Evolutionary conservation across 2,329 filamentous ascomycete species (phyloP).

Genomic region (Capronia americana): DNA sequence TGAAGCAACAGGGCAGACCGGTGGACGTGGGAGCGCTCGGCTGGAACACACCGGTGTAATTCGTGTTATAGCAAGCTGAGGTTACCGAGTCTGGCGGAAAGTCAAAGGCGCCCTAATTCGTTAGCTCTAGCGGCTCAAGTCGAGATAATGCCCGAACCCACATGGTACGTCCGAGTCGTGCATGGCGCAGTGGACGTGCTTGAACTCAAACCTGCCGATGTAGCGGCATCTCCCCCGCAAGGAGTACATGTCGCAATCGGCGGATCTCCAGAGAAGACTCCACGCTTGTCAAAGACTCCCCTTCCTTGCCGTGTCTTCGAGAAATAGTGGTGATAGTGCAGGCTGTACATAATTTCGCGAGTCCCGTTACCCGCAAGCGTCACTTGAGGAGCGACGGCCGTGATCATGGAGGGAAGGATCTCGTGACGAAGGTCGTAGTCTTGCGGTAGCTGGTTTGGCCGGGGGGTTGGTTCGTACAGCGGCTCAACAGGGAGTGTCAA

Average conservation of each 20-base stretch:
- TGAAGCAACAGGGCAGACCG: constrained; percentile 36
- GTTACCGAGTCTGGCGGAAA: constrained; percentile 19
- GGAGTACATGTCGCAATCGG: constrained; percentile 36
- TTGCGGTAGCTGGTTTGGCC: constrained; percentile 34
- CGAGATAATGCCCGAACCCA: constrained; percentile 9
- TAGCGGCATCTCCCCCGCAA: constrained; percentile 27
- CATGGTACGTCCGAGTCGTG: constrained; percentile 27
- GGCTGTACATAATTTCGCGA: constrained; percentile 34
- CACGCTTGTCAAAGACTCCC: constrained; percentile 33
- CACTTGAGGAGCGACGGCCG: constrained; percentile 34
- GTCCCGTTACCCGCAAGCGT: constrained; percentile 30
- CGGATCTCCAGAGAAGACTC: constrained; percentile 35
- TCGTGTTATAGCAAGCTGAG: constrained; percentile 33
- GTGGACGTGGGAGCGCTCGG: constrained; percentile 22
- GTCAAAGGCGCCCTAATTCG: constrained; percentile 34
- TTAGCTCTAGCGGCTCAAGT: neutral
- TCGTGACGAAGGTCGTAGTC: constrained; percentile 33
- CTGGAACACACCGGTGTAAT: constrained; percentile 32
- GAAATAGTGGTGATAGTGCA: constrained; percentile 36
- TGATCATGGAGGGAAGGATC: constrained; percentile 35
- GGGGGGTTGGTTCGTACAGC: constrained; percentile 28
- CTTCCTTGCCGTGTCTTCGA: constrained; percentile 29
- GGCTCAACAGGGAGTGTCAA: constrained; percentile 28
- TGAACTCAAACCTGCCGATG: constrained; percentile 2
- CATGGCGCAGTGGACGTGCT: constrained; percentile 25